phyloP scores from a whole-genome alignment of 78 protist species.

The Salpingoeca rosetta region DNA sequence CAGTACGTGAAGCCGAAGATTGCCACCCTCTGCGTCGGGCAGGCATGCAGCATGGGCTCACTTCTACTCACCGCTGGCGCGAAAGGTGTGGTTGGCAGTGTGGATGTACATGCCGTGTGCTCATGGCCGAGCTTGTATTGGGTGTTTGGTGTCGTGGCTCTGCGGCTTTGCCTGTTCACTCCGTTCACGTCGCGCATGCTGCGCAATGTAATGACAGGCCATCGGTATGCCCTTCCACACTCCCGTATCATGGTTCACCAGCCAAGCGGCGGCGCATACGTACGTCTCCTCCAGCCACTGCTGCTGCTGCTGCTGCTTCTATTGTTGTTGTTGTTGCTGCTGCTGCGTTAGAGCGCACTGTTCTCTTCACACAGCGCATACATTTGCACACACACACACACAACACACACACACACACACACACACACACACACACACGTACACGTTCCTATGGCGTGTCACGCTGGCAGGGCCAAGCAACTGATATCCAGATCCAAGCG shows the following conservation, averaged over 20 bases:
- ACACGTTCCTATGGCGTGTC: neutral
- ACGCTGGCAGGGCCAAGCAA: slow-evolving; percentile 23
- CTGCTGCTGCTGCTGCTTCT: too few relatives aligned
- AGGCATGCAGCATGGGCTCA: slow-evolving; percentile 46
- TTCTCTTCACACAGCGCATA: neutral
- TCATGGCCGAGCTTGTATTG: neutral
- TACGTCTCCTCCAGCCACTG: too few relatives aligned
- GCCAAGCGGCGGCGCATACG: slow-evolving; percentile 28
- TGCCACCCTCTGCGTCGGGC: slow-evolving; percentile 37
- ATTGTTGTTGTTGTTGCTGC: too few relatives aligned
- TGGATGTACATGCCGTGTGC: neutral
- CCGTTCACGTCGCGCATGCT: too few relatives aligned
- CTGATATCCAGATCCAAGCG: slow-evolving; percentile 43
- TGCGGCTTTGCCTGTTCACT: too few relatives aligned
- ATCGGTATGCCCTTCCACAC: slow-evolving; percentile 30
- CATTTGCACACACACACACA: neutral
- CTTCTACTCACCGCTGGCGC: slow-evolving; percentile 40
- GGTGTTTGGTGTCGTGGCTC: neutral
- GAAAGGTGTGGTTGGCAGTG: neutral
- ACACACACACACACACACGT: neutral
- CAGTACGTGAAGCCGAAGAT: slow-evolving; percentile 31
- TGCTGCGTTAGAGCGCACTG: neutral
- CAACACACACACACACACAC: neutral
- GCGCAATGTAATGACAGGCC: too few relatives aligned
- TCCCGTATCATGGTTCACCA: slow-evolving; percentile 52